A percentile compares a stretch with the other conserved stretches of the same genome.
phyloP scores from a whole-genome alignment of 768 basidiomycete genomes.

The Leccinum truebloodii region DNA sequence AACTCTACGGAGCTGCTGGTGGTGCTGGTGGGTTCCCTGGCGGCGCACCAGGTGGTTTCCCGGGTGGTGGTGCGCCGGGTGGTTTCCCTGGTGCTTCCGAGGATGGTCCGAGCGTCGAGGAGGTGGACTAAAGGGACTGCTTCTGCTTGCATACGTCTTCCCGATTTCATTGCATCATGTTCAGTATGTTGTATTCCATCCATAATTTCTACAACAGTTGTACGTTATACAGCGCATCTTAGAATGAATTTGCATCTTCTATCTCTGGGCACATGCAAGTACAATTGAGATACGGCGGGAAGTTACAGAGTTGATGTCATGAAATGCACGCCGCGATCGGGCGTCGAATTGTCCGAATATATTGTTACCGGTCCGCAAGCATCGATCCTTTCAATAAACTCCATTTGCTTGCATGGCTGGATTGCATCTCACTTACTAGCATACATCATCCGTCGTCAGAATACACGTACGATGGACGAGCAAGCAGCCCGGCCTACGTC shows the following conservation, averaged over 20 bases:
- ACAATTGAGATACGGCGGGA: too few species aligned
- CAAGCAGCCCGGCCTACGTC: slow-evolving; percentile 26
- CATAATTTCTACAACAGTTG: slow-evolving; percentile 30
- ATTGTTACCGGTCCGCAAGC: background rate
- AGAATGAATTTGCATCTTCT: slow-evolving; percentile 23
- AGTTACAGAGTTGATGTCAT: background rate
- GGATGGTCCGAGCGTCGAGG: slow-evolving; percentile 89
- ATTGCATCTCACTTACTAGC: background rate
- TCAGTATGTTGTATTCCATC: slow-evolving; percentile 32
- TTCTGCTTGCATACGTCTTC: slow-evolving; percentile 24
- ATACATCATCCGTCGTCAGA: slow-evolving; percentile 1
- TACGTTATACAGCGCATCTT: slow-evolving; percentile 34
- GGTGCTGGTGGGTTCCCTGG: slow-evolving; percentile 53
- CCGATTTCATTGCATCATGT: slow-evolving; percentile 31
- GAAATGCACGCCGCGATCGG: background rate
- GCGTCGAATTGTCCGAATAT: background rate
- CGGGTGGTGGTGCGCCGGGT: slow-evolving; percentile 69
- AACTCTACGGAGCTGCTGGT: slow-evolving; percentile 64
- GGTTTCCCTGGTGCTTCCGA: slow-evolving; percentile 70
- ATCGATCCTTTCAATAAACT: background rate
- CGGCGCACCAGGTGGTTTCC: slow-evolving; percentile 52
- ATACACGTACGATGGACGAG: slow-evolving; percentile 24
- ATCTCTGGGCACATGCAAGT: background rate
- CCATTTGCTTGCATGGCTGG: background rate
- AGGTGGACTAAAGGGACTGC: slow-evolving; percentile 65